phyloP scores from a whole-genome alignment of 2,329 filamentous ascomycete species.

The Gremmenia infestans region DNA sequence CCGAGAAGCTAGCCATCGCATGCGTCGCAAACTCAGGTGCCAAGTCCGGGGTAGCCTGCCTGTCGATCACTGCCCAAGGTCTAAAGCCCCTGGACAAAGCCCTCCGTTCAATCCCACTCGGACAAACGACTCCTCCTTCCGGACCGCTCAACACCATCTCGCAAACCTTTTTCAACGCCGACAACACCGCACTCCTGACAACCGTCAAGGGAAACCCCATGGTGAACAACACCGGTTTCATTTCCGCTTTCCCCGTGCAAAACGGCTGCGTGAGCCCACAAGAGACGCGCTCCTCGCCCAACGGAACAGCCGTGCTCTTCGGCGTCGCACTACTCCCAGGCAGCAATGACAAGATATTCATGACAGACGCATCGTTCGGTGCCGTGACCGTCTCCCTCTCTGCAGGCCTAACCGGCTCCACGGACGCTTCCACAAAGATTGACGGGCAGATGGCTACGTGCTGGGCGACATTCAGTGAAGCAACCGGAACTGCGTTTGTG shows the following conservation, averaged over 20 bases:
- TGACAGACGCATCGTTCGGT: constrained; percentile 55
- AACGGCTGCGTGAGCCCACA: constrained; percentile 20
- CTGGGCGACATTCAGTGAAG: constrained; percentile 48
- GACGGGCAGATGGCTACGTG: constrained; percentile 53
- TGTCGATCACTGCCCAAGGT: constrained; percentile 34
- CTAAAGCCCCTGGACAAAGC: constrained; percentile 39
- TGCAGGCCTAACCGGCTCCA: constrained; percentile 40
- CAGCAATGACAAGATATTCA: constrained; percentile 38
- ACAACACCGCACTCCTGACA: constrained; percentile 46
- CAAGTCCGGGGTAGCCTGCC: constrained; percentile 42
- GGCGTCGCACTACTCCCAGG: constrained; percentile 45
- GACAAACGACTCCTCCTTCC: constrained; percentile 52
- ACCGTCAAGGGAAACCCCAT: constrained; percentile 57
- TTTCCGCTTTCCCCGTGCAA: constrained; percentile 45
- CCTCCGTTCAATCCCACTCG: constrained; percentile 43
- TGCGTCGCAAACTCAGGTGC: constrained; percentile 44
- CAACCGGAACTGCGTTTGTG: constrained; percentile 50
- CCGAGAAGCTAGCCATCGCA: constrained; percentile 37
- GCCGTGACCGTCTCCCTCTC: constrained; percentile 44
- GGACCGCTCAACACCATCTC: constrained; percentile 56
- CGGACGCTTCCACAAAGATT: constrained; percentile 33
- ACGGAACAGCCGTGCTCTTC: constrained; percentile 54
- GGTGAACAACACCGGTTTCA: constrained; percentile 51
- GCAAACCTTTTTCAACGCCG: constrained; percentile 53
- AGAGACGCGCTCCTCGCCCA: constrained; percentile 39